Conservation (phyloP, 441 rosid genomes). For the Gossypium gossypioides region DNA sequence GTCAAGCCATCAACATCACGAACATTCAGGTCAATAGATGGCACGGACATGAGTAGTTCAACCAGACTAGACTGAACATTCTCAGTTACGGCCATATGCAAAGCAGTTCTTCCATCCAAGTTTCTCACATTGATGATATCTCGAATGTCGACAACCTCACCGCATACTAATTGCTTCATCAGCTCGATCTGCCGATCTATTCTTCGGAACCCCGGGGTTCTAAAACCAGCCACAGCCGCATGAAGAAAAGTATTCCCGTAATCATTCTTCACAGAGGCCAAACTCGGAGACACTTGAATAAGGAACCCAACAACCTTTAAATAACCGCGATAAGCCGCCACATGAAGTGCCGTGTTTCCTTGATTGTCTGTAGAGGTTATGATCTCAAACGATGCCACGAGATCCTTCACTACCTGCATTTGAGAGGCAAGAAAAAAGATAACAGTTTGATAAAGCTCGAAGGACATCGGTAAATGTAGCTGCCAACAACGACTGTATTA, state of each 20-base stretch:
- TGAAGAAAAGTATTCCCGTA: slow-evolving; percentile 81
- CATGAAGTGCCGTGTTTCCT: slow-evolving; percentile 77
- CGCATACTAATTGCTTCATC: slow-evolving; percentile 37
- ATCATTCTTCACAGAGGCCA: slow-evolving; percentile 35
- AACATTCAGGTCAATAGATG: slow-evolving; percentile 47
- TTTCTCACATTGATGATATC: slow-evolving; percentile 55
- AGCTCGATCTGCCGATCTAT: slow-evolving; percentile 69
- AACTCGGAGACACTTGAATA: slow-evolving; percentile 35
- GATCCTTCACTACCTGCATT: slow-evolving; percentile 62
- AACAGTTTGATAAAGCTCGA: neutral
- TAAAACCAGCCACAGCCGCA: slow-evolving; percentile 69
- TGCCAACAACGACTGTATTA: neutral
- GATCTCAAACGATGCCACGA: slow-evolving; percentile 42
- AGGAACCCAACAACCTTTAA: slow-evolving; percentile 46
- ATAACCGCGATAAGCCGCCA: slow-evolving; percentile 74
- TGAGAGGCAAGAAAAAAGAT: neutral
- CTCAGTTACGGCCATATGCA: slow-evolving; percentile 68
- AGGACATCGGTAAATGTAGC: neutral
- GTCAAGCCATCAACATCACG: slow-evolving; percentile 65
- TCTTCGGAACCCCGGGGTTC: slow-evolving; percentile 65
- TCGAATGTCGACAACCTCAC: slow-evolving; percentile 32
- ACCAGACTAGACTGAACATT: slow-evolving; percentile 50
- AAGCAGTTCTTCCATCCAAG: slow-evolving; percentile 61
- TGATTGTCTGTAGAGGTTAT: slow-evolving; percentile 41
- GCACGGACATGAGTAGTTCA: slow-evolving; percentile 54